Conservation (phyloP, 352 stramenopile species). For the Globisporangium uncinulatum region DNA sequence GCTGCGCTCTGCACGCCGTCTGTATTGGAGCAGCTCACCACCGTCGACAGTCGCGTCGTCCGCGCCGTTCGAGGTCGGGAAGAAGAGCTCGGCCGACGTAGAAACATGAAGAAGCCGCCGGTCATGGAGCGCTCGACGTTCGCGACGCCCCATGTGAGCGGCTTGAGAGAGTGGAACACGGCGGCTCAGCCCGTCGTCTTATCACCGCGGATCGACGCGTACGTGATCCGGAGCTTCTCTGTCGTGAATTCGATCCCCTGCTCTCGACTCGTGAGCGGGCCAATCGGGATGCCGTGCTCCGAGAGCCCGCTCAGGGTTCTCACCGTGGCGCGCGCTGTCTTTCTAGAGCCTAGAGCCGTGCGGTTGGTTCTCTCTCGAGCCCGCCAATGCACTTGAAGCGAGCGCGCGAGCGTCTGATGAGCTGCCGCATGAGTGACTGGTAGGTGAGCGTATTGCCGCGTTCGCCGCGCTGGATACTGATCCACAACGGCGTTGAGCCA, state of each 20-base stretch:
- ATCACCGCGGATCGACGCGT: constrained; percentile 22
- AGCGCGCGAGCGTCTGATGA: constrained; percentile 13
- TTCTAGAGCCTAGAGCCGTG: constrained; percentile 41
- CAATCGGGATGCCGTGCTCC: constrained; percentile 40
- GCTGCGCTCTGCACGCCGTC: too few species aligned
- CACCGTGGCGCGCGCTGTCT: constrained; percentile 42
- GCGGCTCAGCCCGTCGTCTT: constrained; percentile 5
- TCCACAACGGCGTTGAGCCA: constrained; percentile 36
- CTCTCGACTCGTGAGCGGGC: constrained; percentile 43
- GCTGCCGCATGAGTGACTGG: constrained; percentile 7
- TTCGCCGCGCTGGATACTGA: constrained; percentile 17
- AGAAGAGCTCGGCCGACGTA: constrained; percentile 19
- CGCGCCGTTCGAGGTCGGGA: constrained; percentile 1
- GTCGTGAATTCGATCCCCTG: constrained; percentile 41
- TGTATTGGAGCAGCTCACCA: constrained; percentile 2
- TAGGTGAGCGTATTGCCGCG: constrained; percentile 30
- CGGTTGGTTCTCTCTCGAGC: constrained; percentile 31
- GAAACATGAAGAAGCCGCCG: constrained; percentile 21
- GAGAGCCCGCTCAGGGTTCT: constrained; percentile 42
- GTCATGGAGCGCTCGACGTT: constrained; percentile 30
- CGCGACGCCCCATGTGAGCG: constrained; percentile 34
- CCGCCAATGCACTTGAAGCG: constrained; percentile 36
- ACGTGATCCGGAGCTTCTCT: constrained; percentile 35
- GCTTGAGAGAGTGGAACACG: constrained; percentile 10
- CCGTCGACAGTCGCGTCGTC: background rate